Evolutionary conservation across 495 filamentous ascomycete species (phyloP).

Genomic region (Viridothelium virens): DNA sequence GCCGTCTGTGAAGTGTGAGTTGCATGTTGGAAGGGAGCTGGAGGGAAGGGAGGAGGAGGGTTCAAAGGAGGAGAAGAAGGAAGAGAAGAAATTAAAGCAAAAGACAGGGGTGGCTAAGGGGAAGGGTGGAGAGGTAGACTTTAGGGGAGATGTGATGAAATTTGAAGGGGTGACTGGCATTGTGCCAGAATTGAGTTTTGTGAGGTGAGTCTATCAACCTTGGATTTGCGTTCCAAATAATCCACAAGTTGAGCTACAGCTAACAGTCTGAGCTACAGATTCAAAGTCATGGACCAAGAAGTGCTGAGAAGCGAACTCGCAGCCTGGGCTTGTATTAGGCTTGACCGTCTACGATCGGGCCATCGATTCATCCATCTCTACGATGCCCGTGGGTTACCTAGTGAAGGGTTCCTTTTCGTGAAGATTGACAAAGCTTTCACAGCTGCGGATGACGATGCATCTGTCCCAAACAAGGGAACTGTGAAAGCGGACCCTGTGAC

Average conservation of each 20-base stretch:
- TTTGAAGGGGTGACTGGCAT: slow-evolving; percentile 58
- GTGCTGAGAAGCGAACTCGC: slow-evolving; percentile 65
- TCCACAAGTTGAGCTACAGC: too few relatives aligned
- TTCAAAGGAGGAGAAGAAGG: slow-evolving; percentile 40
- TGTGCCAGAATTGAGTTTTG: slow-evolving; percentile 70
- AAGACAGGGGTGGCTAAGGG: slow-evolving; percentile 55
- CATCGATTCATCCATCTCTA: slow-evolving; percentile 68
- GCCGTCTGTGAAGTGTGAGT: slow-evolving; percentile 72
- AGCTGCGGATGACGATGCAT: not conserved
- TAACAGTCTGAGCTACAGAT: slow-evolving; percentile 40
- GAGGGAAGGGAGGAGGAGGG: slow-evolving; percentile 34
- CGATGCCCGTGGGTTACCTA: slow-evolving; percentile 53
- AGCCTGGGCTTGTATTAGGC: slow-evolving; percentile 79
- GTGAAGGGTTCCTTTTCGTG: slow-evolving; percentile 60
- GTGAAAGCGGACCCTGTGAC: not conserved
- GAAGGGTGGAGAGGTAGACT: slow-evolving; percentile 54
- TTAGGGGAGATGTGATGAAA: slow-evolving; percentile 52
- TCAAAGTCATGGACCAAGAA: slow-evolving; percentile 80
- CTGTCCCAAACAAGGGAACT: not conserved
- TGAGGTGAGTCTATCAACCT: slow-evolving; percentile 48
- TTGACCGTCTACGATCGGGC: slow-evolving; percentile 68
- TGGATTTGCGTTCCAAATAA: too few relatives aligned
- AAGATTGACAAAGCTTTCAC: slow-evolving; percentile 49
- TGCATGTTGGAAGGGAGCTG: slow-evolving; percentile 62
- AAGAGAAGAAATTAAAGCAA: slow-evolving; percentile 60